A percentile compares a stretch with the other conserved stretches of the same genome.
Evolutionary conservation across 805 yeast species (phyloP).

Genomic region (Starmerella apicola): DNA sequence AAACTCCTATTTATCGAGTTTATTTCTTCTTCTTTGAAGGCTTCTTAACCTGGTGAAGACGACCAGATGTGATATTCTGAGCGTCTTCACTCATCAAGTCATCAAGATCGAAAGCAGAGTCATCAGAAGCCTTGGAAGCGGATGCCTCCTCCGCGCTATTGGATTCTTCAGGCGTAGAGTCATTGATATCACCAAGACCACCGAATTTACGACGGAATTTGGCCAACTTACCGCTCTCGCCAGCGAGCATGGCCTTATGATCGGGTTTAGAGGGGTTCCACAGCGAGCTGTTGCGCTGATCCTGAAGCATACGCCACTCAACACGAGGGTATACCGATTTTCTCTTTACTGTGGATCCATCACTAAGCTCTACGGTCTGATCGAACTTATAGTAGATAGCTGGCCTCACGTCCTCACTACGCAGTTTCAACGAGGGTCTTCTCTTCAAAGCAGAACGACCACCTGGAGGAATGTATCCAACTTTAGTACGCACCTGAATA

Average conservation of each 20-base stretch:
- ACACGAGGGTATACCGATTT: conserved; percentile 79
- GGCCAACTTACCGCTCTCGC: conserved; percentile 64
- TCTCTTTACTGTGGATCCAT: conserved; percentile 79
- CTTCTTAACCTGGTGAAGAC: conserved; percentile 16
- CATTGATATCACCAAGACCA: conserved; percentile 15
- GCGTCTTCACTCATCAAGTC: conserved; percentile 21
- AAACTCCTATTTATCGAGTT: no score
- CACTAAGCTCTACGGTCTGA: conserved; percentile 78
- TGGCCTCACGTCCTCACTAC: conserved; percentile 75
- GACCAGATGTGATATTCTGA: conserved; percentile 21
- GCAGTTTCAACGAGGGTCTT: conserved; percentile 24
- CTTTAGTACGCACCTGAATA: conserved; percentile 9
- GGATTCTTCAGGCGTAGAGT: neutral
- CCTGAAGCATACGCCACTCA: conserved; percentile 74
- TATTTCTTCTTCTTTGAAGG: conserved; percentile 17
- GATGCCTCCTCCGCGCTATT: neutral
- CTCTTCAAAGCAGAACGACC: conserved; percentile 19
- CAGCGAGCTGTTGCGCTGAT: conserved; percentile 71
- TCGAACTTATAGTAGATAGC: conserved; percentile 87
- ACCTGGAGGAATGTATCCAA: conserved; percentile 22
- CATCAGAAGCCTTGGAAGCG: neutral
- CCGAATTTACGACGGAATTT: conserved; percentile 28
- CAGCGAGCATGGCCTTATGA: conserved; percentile 60
- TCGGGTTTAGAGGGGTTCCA: conserved; percentile 87
- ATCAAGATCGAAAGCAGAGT: conserved; percentile 18